phyloP scores from a whole-genome alignment of 768 basidiomycete species.

The Boletus sensibilis region DNA sequence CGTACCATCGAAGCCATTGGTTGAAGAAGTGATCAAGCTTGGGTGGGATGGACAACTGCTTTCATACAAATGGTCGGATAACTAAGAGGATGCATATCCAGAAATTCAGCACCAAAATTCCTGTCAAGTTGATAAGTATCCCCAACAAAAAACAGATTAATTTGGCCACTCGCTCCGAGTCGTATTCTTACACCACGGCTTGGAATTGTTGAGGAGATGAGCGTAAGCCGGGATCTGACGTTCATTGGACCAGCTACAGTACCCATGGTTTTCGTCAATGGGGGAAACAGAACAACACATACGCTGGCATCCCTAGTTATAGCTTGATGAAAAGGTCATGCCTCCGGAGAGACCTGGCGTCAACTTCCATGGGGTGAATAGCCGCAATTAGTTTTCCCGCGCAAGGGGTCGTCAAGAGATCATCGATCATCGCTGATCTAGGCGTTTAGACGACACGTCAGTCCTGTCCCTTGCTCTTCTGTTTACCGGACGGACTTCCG shows the following conservation, averaged over 20 bases:
- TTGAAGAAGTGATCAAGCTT: constrained; percentile 5
- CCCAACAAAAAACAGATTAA: background rate
- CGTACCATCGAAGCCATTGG: constrained; percentile 3
- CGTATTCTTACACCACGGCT: background rate
- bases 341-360: background rate
- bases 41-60: background rate
- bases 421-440: background rate
- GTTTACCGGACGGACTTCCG: background rate
- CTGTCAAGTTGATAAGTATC: background rate
- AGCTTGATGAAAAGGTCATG: background rate
- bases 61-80: background rate
- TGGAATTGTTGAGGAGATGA: background rate
- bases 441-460: background rate
- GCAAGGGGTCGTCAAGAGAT: background rate
- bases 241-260: background rate
- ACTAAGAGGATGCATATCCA: constrained; percentile 1
- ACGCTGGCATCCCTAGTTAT: too few species aligned
- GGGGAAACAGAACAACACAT: background rate
- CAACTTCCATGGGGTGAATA: background rate
- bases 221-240: background rate
- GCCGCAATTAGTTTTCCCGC: background rate
- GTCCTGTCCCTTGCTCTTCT: background rate
- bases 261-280: background rate
- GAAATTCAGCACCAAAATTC: background rate
- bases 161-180: background rate